Evolutionary conservation across 192 early-diverging fungal species (phyloP).

Genomic region (Coemansia reversa): DNA sequence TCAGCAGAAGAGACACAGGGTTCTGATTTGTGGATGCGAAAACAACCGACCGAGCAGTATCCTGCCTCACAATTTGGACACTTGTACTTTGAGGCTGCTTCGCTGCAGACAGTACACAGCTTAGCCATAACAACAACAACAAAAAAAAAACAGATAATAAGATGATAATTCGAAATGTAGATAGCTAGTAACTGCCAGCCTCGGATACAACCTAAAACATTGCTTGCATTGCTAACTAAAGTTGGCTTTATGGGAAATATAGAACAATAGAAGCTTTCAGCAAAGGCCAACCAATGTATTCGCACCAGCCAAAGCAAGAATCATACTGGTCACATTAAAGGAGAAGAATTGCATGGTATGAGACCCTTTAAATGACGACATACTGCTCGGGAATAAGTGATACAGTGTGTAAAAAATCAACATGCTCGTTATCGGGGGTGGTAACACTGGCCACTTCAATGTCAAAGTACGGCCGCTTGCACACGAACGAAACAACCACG

Average conservation of each 20-base stretch:
- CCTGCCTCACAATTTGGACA: constrained; percentile 38
- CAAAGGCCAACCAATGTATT: background rate
- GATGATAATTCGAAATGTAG: background rate
- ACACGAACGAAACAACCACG: constrained; percentile 68
- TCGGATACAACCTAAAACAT: background rate
- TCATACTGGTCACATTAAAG: background rate
- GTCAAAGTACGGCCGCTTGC: constrained; percentile 70
- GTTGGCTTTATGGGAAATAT: constrained; percentile 23
- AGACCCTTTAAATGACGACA: constrained; percentile 63
- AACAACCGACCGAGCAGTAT: constrained; percentile 53
- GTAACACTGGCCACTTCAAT: constrained; percentile 60
- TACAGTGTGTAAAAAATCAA: constrained; percentile 72
- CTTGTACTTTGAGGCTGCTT: constrained; percentile 45
- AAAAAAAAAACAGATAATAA: background rate
- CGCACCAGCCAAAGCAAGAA: background rate
- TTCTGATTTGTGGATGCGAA: constrained; percentile 38
- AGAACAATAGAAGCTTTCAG: background rate
- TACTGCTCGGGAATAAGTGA: constrained; percentile 78
- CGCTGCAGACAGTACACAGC: constrained; percentile 40
- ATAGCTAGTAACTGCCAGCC: background rate
- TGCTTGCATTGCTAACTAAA: background rate
- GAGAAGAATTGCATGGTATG: background rate
- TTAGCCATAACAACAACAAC: constrained; percentile 3
- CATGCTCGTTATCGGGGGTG: constrained; percentile 59
- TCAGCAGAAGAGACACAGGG: constrained; percentile 18